Conservation (phyloP, 202 grass and related monocot species). For the Musa balbisiana region DNA sequence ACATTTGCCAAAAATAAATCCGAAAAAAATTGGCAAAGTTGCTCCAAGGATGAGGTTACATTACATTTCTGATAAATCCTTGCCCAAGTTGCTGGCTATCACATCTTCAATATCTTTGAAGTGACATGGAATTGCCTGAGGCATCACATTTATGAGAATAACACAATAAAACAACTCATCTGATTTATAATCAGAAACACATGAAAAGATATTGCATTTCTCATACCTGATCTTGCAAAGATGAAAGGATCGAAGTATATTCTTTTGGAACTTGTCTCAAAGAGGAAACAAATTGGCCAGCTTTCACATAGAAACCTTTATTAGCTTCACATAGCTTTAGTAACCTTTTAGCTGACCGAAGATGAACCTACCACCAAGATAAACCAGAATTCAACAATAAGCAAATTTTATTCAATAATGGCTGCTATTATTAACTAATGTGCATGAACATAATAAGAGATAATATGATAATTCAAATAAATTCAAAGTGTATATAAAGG, state of each 20-base stretch:
- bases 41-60: slow-evolving; percentile 34
- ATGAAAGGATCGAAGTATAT: slow-evolving; percentile 76
- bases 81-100: slow-evolving; percentile 58
- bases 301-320: slow-evolving; percentile 95
- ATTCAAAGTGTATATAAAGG: no score
- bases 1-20: background rate
- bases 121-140: slow-evolving; percentile 63
- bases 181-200: slow-evolving; percentile 5
- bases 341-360: slow-evolving; percentile 68
- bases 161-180: slow-evolving; percentile 16
- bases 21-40: background rate
- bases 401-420: background rate
- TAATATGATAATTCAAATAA: no score
- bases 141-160: slow-evolving; percentile 25
- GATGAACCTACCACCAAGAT: slow-evolving; percentile 52
- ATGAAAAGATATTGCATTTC: background rate
- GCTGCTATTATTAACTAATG: background rate
- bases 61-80: slow-evolving; percentile 71
- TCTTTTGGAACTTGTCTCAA: slow-evolving; percentile 82
- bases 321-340: slow-evolving; percentile 71
- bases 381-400: slow-evolving; percentile 13
- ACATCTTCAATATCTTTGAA: slow-evolving; percentile 72
- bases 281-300: slow-evolving; percentile 87
- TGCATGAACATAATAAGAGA: no score
- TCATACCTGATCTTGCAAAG: slow-evolving; percentile 76